Evolutionary conservation across 2,329 filamentous ascomycete genomes (phyloP).

Genomic region (Leptographium lundbergii): DNA sequence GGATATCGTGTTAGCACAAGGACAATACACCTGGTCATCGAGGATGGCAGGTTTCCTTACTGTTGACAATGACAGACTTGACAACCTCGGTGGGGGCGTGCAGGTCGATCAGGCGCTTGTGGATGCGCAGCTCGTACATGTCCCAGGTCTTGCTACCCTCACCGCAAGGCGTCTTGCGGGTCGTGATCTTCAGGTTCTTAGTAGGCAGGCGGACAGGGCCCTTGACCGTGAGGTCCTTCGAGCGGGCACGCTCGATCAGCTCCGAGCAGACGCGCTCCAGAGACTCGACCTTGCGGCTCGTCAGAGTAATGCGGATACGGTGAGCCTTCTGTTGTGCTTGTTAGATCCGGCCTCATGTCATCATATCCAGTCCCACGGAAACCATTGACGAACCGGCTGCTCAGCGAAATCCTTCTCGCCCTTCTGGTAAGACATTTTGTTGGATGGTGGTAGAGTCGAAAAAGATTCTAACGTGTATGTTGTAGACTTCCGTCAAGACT

Average conservation of each 20-base stretch:
- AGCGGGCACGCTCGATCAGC: slow-evolving; percentile 96
- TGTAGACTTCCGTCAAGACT: slow-evolving; percentile 11
- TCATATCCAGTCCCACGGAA: neutral
- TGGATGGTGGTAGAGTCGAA: slow-evolving; percentile 1
- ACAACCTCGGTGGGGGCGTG: slow-evolving; percentile 96
- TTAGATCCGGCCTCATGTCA: neutral
- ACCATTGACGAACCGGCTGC: slow-evolving; percentile 51
- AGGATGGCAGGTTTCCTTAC: neutral
- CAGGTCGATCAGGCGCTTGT: slow-evolving; percentile 96
- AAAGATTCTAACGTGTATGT: neutral
- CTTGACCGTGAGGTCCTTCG: slow-evolving; percentile 97
- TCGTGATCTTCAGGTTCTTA: slow-evolving; percentile 93
- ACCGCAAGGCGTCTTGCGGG: slow-evolving; percentile 98
- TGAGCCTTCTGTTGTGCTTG: slow-evolving; percentile 11
- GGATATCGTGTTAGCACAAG: neutral
- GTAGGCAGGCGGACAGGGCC: slow-evolving; percentile 93
- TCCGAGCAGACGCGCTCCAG: slow-evolving; percentile 98
- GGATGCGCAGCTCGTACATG: slow-evolving; percentile 93
- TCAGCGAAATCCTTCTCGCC: slow-evolving; percentile 88
- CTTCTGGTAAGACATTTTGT: slow-evolving; percentile 89
- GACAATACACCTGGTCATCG: neutral
- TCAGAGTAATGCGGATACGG: slow-evolving; percentile 72
- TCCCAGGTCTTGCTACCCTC: slow-evolving; percentile 99
- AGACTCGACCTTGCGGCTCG: slow-evolving; percentile 83
- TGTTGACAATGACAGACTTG: slow-evolving; percentile 95